Conservation (phyloP, 2,329 filamentous ascomycete genomes). For the Diplodia intermedia region DNA sequence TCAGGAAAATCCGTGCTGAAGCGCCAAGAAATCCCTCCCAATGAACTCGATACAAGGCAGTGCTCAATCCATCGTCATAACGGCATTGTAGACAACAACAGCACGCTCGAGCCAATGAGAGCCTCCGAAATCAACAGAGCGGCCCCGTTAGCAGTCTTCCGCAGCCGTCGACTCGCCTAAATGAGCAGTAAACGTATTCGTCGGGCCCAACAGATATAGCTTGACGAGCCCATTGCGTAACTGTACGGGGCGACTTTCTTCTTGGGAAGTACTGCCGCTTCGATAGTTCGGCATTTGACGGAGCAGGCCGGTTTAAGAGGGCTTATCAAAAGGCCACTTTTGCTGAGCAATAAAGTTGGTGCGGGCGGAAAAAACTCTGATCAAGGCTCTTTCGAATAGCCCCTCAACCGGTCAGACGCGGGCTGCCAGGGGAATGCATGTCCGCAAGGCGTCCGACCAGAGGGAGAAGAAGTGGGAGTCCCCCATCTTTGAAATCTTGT, state of each 20-base stretch:
- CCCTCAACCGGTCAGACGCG: background rate
- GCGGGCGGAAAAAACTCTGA: background rate
- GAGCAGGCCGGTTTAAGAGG: background rate
- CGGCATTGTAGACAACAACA: background rate
- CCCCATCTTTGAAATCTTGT: background rate
- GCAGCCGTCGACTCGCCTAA: background rate
- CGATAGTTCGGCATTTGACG: background rate
- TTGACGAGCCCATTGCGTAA: background rate
- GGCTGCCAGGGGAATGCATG: background rate
- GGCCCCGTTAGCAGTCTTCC: background rate
- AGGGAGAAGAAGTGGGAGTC: background rate
- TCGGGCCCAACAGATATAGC: background rate
- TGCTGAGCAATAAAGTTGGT: background rate
- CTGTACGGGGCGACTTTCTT: background rate
- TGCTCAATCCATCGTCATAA: background rate
- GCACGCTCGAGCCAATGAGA: background rate
- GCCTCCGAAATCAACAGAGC: background rate
- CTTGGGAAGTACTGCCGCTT: background rate
- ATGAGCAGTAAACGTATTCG: background rate
- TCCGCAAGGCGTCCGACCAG: background rate
- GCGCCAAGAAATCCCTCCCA: background rate
- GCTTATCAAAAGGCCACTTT: background rate
- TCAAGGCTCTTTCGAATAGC: background rate
- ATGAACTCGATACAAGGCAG: background rate
- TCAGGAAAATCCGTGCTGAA: background rate